phyloP scores from a whole-genome alignment of 2,329 filamentous ascomycete genomes.

The Trichoderma gracile region DNA sequence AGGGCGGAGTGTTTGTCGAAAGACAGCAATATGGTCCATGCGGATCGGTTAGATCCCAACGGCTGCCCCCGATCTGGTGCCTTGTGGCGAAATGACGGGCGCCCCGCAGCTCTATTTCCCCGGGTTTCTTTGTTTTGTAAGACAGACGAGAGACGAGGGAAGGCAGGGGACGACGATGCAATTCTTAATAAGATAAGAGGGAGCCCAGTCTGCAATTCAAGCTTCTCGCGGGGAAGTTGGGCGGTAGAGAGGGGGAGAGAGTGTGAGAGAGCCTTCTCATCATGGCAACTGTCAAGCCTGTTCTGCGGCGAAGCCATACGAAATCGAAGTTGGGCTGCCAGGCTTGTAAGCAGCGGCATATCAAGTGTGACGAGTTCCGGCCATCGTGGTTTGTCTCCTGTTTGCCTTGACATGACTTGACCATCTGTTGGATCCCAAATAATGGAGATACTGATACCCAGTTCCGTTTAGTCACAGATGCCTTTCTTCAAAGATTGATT shows the following conservation, averaged over 20 bases:
- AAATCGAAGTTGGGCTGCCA: slow-evolving; percentile 17
- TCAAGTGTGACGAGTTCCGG: slow-evolving; percentile 19
- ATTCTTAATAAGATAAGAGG: slow-evolving; percentile 11
- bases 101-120: slow-evolving; percentile 2
- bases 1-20: slow-evolving; percentile 7
- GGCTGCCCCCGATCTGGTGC: no score
- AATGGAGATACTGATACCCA: not conserved
- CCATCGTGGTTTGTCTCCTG: slow-evolving; percentile 7
- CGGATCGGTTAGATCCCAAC: not conserved
- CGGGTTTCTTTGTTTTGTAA: not conserved
- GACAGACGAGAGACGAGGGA: not conserved
- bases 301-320: slow-evolving; percentile 17
- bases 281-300: slow-evolving; percentile 13
- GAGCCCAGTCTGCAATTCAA: not conserved
- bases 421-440: no score
- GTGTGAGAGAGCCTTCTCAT: not conserved
- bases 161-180: not conserved
- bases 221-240: not conserved
- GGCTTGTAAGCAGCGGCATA: slow-evolving; percentile 14
- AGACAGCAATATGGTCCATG: not conserved
- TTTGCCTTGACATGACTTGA: no score
- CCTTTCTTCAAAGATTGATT: slow-evolving; percentile 5
- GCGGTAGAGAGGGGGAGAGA: no score
- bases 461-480: not conserved
- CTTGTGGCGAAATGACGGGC: not conserved